Percentiles rank a stretch among this genome's conserved stretches.
These are phyloP conservation scores for Erodium texanum DNA, from an alignment of 441 rosid species.

Conservation along the genomic window DNA sequence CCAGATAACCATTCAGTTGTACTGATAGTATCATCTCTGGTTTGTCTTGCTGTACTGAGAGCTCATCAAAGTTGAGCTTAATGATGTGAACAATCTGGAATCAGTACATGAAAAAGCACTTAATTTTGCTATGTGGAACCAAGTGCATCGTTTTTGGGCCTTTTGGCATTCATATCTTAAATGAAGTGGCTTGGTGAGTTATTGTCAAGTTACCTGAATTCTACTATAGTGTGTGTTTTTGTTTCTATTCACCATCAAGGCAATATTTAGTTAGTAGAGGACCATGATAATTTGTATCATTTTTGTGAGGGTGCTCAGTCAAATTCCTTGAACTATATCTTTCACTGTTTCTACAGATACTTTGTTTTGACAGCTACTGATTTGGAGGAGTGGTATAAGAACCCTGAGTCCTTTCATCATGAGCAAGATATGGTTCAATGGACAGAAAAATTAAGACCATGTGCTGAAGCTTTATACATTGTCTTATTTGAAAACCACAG, in stretches of 20 bases:
- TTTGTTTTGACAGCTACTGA: constrained; percentile 80
- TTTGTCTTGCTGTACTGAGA: background rate
- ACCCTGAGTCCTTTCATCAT: constrained; percentile 97
- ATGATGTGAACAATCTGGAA: background rate
- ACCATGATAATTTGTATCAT: too few species aligned
- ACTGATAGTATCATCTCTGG: background rate
- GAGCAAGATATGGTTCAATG: constrained; percentile 99
- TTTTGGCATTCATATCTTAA: background rate
- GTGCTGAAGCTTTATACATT: constrained; percentile 97
- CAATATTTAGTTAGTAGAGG: too few species aligned
- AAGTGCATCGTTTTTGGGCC: background rate
- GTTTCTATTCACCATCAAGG: too few species aligned
- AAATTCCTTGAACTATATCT: background rate
- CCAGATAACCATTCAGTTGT: background rate
- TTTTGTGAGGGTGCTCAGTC: background rate
- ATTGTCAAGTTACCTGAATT: background rate
- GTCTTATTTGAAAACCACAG: constrained; percentile 90
- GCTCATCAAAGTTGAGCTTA: background rate
- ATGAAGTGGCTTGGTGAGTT: background rate
- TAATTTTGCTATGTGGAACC: background rate
- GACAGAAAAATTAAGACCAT: constrained; percentile 96
- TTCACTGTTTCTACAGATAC: constrained; percentile 50
- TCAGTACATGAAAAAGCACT: background rate
- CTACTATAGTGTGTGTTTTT: background rate
- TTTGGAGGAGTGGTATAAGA: constrained; percentile 89